Evolutionary conservation across 306 rosid genomes (phyloP), one percentile per base, ranked within the genome.

Genomic region (Citrullus colocynthis): DNA sequence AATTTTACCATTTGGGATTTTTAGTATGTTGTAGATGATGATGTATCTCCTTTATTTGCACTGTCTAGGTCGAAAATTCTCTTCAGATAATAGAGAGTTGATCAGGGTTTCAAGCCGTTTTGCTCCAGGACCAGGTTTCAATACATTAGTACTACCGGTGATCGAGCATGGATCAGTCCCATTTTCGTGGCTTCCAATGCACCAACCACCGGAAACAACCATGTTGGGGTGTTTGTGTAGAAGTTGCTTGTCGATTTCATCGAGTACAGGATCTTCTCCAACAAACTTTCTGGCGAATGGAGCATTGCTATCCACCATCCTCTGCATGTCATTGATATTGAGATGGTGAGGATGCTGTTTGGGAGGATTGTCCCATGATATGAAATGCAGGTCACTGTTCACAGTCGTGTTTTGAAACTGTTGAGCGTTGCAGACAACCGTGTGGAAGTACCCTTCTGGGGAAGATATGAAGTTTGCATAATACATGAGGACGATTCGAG

Each of bases 301-400:
- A 56, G 97, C 97, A 15, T 91, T 93, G 78, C 99, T 96, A 63
- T 84, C 45, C 7, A 89, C 78, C 96, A 96, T 91, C 67, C 34
- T 83, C 76, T 80, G 82, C 96, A 96, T 86, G 82, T 96, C 97
- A 3, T 63, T 80, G 55, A 80, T 24, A 24, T 82, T 88, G 76
- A 96, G 99, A 86, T 92, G 87, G 87, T 92, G 99, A 51, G 99
- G 99, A 74, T 96, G 99, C 79, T 96, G 99, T 87, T 96, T 96
- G 57, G 99, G 99, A 85, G 99, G 99, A 79, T 96, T 96, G 81
- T 96, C 99, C 99, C 99, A 96, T 6, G 99, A 76, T 81, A 96
- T 96, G 86, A 82, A 96, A 85, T 96, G 99, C 61, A 96, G 96
- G 75, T 96, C 99, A 37, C 80, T 89, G 77, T 96, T 96, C 83